Evolutionary conservation across 805 yeast genomes (phyloP).

Genomic region (Scheffersomyces stipitis): DNA sequence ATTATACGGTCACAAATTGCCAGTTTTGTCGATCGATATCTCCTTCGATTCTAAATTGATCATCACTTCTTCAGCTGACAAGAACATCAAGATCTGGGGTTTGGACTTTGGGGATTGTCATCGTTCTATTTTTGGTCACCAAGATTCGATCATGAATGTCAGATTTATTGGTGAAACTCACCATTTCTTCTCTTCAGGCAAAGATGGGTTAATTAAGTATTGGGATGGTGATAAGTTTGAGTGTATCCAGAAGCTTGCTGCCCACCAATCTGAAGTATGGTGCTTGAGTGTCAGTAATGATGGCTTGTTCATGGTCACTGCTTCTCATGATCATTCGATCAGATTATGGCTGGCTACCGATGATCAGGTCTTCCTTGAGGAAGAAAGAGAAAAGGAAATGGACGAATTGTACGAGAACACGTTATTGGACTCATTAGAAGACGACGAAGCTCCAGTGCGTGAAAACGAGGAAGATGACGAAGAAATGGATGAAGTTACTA

Average conservation of each 20-base stretch:
- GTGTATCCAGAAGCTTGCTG: conserved; percentile 78
- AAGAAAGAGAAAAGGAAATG: conserved; percentile 93
- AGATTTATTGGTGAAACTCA: conserved; percentile 82
- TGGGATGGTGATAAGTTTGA: conserved; percentile 99
- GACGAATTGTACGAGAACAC: conserved; percentile 90
- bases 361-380: conserved; percentile 95
- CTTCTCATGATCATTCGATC: conserved; percentile 91
- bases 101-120: conserved; percentile 99
- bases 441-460: conserved; percentile 31
- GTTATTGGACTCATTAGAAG: conserved; percentile 69
- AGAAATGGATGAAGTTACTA: conserved; percentile 53
- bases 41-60: conserved; percentile 85
- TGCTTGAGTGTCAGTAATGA: conserved; percentile 71
- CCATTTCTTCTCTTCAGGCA: conserved; percentile 84
- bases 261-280: conserved; percentile 95
- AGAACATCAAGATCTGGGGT: conserved; percentile 98
- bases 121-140: conserved; percentile 93
- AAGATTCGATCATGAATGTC: conserved; percentile 90
- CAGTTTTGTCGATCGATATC: conserved; percentile 90
- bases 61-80: conserved; percentile 94
- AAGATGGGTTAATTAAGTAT: conserved; percentile 86
- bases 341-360: conserved; percentile 93
- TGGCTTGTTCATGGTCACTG: conserved; percentile 73
- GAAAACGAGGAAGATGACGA: conserved; percentile 36
- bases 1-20: conserved; percentile 93